phyloP scores from a whole-genome alignment of 2,329 filamentous ascomycete species.

The Huntiella savannae region DNA sequence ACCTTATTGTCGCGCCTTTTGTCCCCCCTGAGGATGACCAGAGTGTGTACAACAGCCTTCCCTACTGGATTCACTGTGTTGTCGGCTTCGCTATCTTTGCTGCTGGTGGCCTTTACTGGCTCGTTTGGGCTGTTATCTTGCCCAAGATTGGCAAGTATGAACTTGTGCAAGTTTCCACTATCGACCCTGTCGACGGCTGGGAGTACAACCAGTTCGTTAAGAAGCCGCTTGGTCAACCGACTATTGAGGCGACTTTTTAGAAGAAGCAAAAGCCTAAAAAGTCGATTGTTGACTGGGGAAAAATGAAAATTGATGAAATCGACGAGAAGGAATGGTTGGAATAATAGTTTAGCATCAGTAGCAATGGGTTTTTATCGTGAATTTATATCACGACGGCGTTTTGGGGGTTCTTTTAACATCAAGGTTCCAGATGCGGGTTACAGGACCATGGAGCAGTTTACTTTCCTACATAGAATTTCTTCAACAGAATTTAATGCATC shows the following conservation, averaged over 20 bases:
- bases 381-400: too few species aligned
- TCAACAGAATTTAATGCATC: slow-evolving; percentile 3
- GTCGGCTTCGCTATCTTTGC: slow-evolving; percentile 35
- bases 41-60: slow-evolving; percentile 33
- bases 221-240: slow-evolving; percentile 18
- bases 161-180: slow-evolving; percentile 32
- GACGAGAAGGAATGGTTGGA: too few species aligned
- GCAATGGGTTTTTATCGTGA: too few species aligned
- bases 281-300: too few species aligned
- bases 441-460: neutral
- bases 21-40: slow-evolving; percentile 31
- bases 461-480: slow-evolving; percentile 1
- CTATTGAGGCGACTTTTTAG: slow-evolving; percentile 4
- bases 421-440: neutral
- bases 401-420: too few species aligned
- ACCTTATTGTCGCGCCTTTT: slow-evolving; percentile 40
- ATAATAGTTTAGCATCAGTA: too few species aligned
- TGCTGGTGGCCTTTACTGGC: slow-evolving; percentile 35
- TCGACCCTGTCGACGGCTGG: slow-evolving; percentile 44
- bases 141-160: slow-evolving; percentile 34
- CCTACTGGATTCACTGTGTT: slow-evolving; percentile 39
- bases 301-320: too few species aligned
- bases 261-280: neutral
- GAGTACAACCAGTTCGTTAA: slow-evolving; percentile 34
- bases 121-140: slow-evolving; percentile 33